Evolutionary conservation across 192 early-diverging fungal genomes (phyloP).

Genomic region (Geranomyces variabilis): DNA sequence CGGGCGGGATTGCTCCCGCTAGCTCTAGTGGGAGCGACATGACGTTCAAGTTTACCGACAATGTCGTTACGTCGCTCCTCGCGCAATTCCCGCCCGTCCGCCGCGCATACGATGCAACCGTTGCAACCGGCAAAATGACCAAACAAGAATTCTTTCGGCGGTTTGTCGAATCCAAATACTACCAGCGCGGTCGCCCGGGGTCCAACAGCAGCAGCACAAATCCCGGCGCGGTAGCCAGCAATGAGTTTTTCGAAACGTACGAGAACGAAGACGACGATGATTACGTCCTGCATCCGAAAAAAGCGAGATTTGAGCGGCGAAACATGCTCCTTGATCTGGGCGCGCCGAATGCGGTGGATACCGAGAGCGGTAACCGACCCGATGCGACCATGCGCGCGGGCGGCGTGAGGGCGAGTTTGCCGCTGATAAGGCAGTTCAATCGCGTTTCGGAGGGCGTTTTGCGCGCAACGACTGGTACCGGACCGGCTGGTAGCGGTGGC

Average conservation of each 20-base stretch:
- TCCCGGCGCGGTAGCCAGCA: constrained; percentile 38
- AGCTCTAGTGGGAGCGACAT: constrained; percentile 73
- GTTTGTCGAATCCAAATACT: constrained; percentile 81
- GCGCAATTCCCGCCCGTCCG: constrained; percentile 78
- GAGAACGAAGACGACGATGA: constrained; percentile 76
- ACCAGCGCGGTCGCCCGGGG: constrained; percentile 72
- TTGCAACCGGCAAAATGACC: constrained; percentile 43
- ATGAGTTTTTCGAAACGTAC: constrained; percentile 83
- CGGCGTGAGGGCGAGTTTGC: constrained; percentile 57
- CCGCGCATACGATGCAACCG: constrained; percentile 26
- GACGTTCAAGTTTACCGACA: constrained; percentile 86
- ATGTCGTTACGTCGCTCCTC: constrained; percentile 86
- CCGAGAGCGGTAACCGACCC: constrained; percentile 74
- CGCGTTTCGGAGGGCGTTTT: constrained; percentile 84
- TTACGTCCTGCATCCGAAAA: constrained; percentile 41
- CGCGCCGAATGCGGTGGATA: constrained; percentile 79
- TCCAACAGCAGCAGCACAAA: constrained; percentile 15
- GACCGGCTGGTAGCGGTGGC: too few relatives aligned
- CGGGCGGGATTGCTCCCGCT: constrained; percentile 29
- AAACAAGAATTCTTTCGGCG: constrained; percentile 88
- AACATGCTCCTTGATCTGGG: constrained; percentile 78
- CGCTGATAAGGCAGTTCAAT: constrained; percentile 87
- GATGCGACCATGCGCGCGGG: constrained; percentile 85
- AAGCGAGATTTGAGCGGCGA: constrained; percentile 58
- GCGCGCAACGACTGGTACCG: constrained; percentile 33